Evolutionary conservation across 768 basidiomycete species (phyloP).

Genomic region (Paxillus involutus): DNA sequence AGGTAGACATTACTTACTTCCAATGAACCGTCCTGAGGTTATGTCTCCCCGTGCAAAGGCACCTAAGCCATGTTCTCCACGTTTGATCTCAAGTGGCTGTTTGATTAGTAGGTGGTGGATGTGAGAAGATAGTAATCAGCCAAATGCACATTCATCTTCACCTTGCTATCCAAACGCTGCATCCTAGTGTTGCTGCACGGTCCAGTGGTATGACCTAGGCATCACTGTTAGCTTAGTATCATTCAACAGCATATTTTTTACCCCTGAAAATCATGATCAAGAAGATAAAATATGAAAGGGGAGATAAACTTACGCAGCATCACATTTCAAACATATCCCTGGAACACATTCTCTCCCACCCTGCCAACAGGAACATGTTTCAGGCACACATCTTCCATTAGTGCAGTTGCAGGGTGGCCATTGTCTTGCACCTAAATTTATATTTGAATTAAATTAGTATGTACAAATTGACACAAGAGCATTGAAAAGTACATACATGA

Average conservation of each 20-base stretch:
- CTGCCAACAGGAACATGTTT: slow-evolving; percentile 38
- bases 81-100: slow-evolving; percentile 37
- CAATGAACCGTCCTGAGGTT: slow-evolving; percentile 26
- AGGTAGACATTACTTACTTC: slow-evolving; percentile 21
- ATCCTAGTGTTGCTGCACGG: slow-evolving; percentile 31
- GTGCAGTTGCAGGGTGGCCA: slow-evolving; percentile 12
- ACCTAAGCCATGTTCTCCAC: slow-evolving; percentile 42
- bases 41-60: slow-evolving; percentile 40
- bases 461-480: no score
- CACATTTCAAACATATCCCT: slow-evolving; percentile 45
- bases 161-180: slow-evolving; percentile 22
- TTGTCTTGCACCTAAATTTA: slow-evolving; percentile 13
- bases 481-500: slow-evolving; percentile 33
- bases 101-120: not conserved
- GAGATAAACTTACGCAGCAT: slow-evolving; percentile 36
- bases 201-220: slow-evolving; percentile 16
- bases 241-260: not conserved
- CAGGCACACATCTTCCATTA: slow-evolving; percentile 28
- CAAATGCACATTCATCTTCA: not conserved
- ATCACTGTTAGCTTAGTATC: not conserved
- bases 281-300: not conserved
- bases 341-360: slow-evolving; percentile 51
- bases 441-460: not conserved
- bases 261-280: slow-evolving; percentile 18
- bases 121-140: no score